Conservation (phyloP, 2,329 filamentous ascomycete species). For the Septoria linicola region DNA sequence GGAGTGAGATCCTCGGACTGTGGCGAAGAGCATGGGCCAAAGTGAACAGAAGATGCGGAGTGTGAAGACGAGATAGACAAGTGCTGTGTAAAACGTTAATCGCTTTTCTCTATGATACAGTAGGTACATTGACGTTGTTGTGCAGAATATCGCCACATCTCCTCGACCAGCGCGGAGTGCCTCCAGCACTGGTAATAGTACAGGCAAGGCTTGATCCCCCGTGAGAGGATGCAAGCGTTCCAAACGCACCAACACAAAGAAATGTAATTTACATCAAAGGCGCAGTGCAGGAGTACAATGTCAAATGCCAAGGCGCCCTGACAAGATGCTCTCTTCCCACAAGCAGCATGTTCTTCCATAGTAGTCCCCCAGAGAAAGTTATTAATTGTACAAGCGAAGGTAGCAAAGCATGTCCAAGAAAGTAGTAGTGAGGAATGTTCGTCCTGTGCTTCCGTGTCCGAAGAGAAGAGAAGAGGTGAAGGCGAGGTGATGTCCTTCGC, state of each 20-base stretch:
- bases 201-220: not conserved
- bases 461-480: conserved; percentile 3
- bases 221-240: not conserved
- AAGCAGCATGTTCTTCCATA: not conserved
- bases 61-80: not conserved
- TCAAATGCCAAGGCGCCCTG: not conserved
- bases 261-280: conserved; percentile 11
- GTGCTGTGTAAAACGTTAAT: not conserved
- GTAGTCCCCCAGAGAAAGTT: conserved; percentile 1
- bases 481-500: not conserved
- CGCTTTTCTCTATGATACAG: conserved; percentile 5
- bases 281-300: conserved; percentile 1
- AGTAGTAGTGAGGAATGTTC: conserved; percentile 6
- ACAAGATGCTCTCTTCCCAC: not conserved
- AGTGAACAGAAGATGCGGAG: not conserved
- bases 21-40: not conserved
- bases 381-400: conserved; percentile 13
- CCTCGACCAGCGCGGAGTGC: conserved; percentile 9
- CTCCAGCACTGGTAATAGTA: conserved; percentile 1
- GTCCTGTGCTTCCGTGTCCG: conserved; percentile 10
- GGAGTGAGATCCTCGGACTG: not conserved
- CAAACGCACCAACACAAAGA: too few relatives aligned
- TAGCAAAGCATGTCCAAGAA: conserved; percentile 16
- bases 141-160: not conserved
- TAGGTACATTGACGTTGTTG: conserved; percentile 1